A percentile compares a stretch with the other conserved stretches of the same genome.
These are phyloP conservation scores for Colletotrichum agaves DNA, from an alignment of 2,329 filamentous ascomycete genomes.

Conservation along the genomic window DNA sequence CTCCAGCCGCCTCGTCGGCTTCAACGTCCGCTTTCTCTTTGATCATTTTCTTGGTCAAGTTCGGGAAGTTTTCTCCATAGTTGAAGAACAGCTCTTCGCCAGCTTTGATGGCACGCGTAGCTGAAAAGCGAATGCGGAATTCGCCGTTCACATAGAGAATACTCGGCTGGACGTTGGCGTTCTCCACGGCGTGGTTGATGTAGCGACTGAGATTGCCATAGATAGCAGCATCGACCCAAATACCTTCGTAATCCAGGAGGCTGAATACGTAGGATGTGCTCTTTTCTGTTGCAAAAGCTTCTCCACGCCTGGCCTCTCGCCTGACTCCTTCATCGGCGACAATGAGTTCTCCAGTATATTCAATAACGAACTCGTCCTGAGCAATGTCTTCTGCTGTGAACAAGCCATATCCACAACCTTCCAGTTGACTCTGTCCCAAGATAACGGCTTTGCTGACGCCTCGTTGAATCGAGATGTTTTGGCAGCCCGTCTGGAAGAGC, in stretches of 20 bases:
- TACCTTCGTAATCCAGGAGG: slow-evolving; percentile 67
- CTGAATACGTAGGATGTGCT: slow-evolving; percentile 74
- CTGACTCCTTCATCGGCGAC: slow-evolving; percentile 76
- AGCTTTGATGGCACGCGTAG: slow-evolving; percentile 71
- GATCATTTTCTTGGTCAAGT: slow-evolving; percentile 64
- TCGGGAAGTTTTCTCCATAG: slow-evolving; percentile 77
- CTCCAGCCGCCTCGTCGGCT: slow-evolving; percentile 33
- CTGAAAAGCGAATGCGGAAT: slow-evolving; percentile 80
- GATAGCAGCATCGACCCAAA: slow-evolving; percentile 78
- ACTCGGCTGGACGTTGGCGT: slow-evolving; percentile 68
- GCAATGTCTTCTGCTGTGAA: slow-evolving; percentile 76
- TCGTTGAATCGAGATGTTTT: slow-evolving; percentile 78
- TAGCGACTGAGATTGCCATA: slow-evolving; percentile 86
- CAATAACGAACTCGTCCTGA: slow-evolving; percentile 79
- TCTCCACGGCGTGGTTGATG: slow-evolving; percentile 78
- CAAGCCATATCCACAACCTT: slow-evolving; percentile 77
- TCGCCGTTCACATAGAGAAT: slow-evolving; percentile 80
- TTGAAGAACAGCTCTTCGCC: slow-evolving; percentile 87
- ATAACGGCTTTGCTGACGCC: slow-evolving; percentile 72
- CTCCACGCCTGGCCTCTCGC: slow-evolving; percentile 69
- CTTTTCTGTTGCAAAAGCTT: slow-evolving; percentile 69
- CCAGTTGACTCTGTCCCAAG: slow-evolving; percentile 76
- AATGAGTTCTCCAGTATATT: slow-evolving; percentile 84
- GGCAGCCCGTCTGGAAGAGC: slow-evolving; percentile 69
- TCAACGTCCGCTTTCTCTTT: slow-evolving; percentile 52